phyloP scores from a whole-genome alignment of 164 flowering plant species.

The Santalum album region DNA sequence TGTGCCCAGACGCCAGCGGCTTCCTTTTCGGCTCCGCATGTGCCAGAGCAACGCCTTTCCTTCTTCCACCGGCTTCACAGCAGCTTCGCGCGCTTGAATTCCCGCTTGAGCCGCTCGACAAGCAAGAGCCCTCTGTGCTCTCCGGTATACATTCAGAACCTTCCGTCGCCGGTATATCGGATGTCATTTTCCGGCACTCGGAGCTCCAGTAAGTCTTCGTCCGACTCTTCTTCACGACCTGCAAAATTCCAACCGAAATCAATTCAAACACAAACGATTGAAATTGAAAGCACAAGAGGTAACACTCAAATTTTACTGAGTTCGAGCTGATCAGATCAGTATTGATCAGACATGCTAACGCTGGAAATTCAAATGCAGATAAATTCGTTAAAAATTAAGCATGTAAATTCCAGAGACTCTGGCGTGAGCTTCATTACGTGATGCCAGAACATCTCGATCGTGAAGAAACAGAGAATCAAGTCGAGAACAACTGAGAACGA shows the following conservation, averaged over 20 bases:
- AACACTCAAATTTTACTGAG: no score
- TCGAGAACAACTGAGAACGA: no score
- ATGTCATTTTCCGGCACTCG: slow-evolving; percentile 10
- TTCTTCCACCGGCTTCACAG: background rate
- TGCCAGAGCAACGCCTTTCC: background rate
- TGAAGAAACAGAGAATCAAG: no score
- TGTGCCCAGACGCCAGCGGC: slow-evolving; percentile 18
- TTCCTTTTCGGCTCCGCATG: slow-evolving; percentile 8
- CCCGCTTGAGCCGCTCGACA: slow-evolving; percentile 37
- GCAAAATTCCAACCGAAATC: background rate
- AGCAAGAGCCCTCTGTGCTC: slow-evolving; percentile 21
- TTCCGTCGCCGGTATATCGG: background rate
- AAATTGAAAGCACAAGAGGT: no score
- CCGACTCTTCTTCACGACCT: slow-evolving; percentile 37
- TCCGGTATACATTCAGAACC: slow-evolving; percentile 6
- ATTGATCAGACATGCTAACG: no score
- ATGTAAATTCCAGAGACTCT: no score
- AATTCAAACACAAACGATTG: no score
- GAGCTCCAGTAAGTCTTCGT: slow-evolving; percentile 21
- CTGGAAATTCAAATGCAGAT: no score
- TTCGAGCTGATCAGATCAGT: no score
- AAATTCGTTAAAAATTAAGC: no score
- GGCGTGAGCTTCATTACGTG: no score
- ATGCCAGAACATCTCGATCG: no score
- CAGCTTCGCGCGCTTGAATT: slow-evolving; percentile 23